Evolutionary conservation across 495 filamentous ascomycete genomes (phyloP), one percentile per base, ranked within the genome.

Genomic region (Rhypophila decipiens): DNA sequence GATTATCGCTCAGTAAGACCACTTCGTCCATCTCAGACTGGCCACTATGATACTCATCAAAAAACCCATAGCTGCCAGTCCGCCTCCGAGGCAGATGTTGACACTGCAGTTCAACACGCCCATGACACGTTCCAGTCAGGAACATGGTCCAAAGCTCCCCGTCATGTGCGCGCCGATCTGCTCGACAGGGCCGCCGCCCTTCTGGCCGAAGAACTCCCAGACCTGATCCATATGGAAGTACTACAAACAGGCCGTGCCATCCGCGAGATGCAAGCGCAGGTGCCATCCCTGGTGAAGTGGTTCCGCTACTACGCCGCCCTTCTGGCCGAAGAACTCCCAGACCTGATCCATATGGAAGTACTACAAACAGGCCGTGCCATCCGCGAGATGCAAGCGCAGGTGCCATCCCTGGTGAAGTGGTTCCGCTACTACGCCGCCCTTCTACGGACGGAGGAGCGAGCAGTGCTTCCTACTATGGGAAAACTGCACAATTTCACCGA

Each of bases 231-330:
- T 2, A 63, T 82, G 9, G 82, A 85, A 58, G 74, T 79, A 9
- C 67, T 56, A 19, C 82, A 85, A 51, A 85, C 81, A 0, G 82
- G 82, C 23, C 75, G 82, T 0, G 76, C 73, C 0, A 70, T 82
- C 45, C 76, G 79, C 12, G 82, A 85, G 53, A 82, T 85, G 81
- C 71, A 72, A 4, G 76, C 82, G 1, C 82, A 85, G 54, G 71
- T 84, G 1, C 72, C 76, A 0, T 78, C 77, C 0, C 68, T 85
- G 2, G 70, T 77, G 0, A 75, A 77, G 55, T 84, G 80, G 82
- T 74, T 84, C 49, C 74, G 79, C 46, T 84, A 84, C 56, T 85
- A 79, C n/a, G 78, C 80, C 9, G 47, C 43, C 0, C 64, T 82
- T 0, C 73, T 85, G 12, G 64, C 69, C 4, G 55, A 66, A 9